Percentiles rank a stretch among this genome's conserved stretches.
Evolutionary conservation across 352 stramenopile genomes (phyloP).

Genomic region (Globisporangium radiosum): DNA sequence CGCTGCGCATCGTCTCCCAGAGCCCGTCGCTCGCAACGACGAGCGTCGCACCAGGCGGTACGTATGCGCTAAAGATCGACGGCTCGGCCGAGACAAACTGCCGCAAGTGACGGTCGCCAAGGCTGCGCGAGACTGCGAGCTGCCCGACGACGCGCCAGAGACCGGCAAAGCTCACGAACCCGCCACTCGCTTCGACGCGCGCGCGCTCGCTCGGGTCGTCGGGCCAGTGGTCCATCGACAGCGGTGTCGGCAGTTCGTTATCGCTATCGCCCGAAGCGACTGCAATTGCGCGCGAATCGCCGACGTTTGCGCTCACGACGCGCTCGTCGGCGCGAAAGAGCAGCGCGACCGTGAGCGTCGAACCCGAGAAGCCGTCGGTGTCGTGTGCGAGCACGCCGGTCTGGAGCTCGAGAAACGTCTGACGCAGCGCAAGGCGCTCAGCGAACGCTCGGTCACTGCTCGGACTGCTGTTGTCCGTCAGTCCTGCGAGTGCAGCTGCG

Average conservation of each 20-base stretch:
- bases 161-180: conserved; percentile 61
- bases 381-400: conserved; percentile 30
- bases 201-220: conserved; percentile 36
- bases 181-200: conserved; percentile 71
- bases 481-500: conserved; percentile 9
- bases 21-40: conserved; percentile 73
- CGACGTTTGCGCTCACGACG: conserved; percentile 73
- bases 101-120: conserved; percentile 87
- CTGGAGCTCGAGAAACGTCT: conserved; percentile 73
- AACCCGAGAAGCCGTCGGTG: conserved; percentile 63
- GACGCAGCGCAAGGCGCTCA: conserved; percentile 52
- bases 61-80: conserved; percentile 43
- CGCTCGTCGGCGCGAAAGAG: conserved; percentile 47
- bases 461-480: neutral
- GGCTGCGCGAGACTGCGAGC: conserved; percentile 88
- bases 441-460: conserved; percentile 20
- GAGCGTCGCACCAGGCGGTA: conserved; percentile 19
- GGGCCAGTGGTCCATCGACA: conserved; percentile 66
- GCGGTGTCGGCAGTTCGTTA: conserved; percentile 24
- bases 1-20: conserved; percentile 63
- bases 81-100: conserved; percentile 79
- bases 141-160: conserved; percentile 87
- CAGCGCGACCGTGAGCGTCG: conserved; percentile 72
- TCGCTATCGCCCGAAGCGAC: conserved; percentile 12
- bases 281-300: conserved; percentile 77